A percentile compares a stretch with the other conserved stretches of the same genome.
Evolutionary conservation across 2,329 filamentous ascomycete species (phyloP).

Genomic region (Volutella citrinella): DNA sequence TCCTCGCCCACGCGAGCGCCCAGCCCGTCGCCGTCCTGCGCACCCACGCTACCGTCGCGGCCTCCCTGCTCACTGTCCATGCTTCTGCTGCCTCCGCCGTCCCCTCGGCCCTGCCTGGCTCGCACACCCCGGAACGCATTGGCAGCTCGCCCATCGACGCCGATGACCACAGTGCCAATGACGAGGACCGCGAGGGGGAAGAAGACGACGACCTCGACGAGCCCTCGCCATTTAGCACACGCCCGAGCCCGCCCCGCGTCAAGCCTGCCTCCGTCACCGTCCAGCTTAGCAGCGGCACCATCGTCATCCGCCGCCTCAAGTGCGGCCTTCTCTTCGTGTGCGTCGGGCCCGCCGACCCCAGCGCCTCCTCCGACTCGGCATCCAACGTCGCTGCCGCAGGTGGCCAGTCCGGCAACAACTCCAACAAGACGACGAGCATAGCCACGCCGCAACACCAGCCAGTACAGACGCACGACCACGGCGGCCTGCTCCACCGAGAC

Average conservation of each 20-base stretch:
- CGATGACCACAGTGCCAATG: conserved; percentile 22
- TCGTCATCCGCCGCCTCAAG: conserved; percentile 55
- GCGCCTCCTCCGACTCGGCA: too few species aligned
- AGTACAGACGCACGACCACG: conserved; percentile 17
- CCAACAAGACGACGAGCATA: too few species aligned
- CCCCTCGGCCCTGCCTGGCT: conserved; percentile 39
- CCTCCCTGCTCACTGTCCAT: conserved; percentile 59
- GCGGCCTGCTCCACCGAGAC: conserved; percentile 20
- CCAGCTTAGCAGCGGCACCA: conserved; percentile 55
- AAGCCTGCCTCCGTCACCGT: conserved; percentile 50
- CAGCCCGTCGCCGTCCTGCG: conserved; percentile 56
- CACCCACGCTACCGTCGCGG: conserved; percentile 62
- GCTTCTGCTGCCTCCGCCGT: conserved; percentile 41
- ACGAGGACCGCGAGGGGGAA: too few species aligned
- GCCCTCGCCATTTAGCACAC: conserved; percentile 23
- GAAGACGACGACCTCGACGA: conserved; percentile 23
- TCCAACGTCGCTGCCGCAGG: not conserved
- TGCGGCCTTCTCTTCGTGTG: conserved; percentile 63
- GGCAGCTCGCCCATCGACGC: conserved; percentile 22
- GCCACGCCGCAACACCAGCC: too few species aligned
- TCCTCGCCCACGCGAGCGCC: conserved; percentile 59
- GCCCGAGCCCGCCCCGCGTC: conserved; percentile 20
- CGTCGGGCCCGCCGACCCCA: conserved; percentile 42
- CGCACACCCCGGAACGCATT: conserved; percentile 26
- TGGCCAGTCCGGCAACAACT: conserved; percentile 9